Percentiles rank a stretch among this genome's conserved stretches.
phyloP scores from a whole-genome alignment of 352 stramenopile species.

The Pythium pyrilobum region DNA sequence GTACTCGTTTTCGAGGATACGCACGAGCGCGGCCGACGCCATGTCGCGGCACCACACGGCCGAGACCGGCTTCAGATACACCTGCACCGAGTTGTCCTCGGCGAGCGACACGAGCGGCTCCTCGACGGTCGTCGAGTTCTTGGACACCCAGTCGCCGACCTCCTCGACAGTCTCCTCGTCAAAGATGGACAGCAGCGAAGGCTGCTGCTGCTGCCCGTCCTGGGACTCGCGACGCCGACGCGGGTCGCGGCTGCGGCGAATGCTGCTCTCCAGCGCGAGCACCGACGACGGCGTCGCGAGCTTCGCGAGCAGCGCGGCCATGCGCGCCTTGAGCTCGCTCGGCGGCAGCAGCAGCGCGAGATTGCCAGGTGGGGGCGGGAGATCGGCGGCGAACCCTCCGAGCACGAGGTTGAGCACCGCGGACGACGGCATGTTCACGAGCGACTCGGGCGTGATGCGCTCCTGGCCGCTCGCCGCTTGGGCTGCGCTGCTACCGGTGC shows the following conservation, averaged over 20 bases:
- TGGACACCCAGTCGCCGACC: conserved; percentile 73
- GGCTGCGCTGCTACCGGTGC: not conserved
- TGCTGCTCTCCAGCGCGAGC: conserved; percentile 61
- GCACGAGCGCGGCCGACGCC: conserved; percentile 51
- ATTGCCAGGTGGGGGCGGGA: conserved; percentile 45
- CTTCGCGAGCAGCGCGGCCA: conserved; percentile 43
- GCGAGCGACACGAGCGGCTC: conserved; percentile 72
- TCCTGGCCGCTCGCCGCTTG: not conserved
- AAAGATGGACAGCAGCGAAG: conserved; percentile 58
- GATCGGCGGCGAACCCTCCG: conserved; percentile 51
- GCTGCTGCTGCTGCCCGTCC: conserved; percentile 25
- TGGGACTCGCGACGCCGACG: conserved; percentile 29
- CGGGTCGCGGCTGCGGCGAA: conserved; percentile 65
- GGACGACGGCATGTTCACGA: conserved; percentile 72
- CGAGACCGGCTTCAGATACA: conserved; percentile 64
- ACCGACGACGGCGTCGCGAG: conserved; percentile 75
- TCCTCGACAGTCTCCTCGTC: conserved; percentile 58
- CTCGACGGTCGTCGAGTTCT: conserved; percentile 72
- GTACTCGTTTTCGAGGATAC: conserved; percentile 76
- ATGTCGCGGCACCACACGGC: conserved; percentile 67
- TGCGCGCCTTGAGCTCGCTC: conserved; percentile 69
- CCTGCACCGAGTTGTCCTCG: conserved; percentile 70
- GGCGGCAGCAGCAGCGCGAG: conserved; percentile 61
- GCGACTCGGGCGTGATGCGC: conserved; percentile 49
- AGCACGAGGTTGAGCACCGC: conserved; percentile 73